Percentiles rank a stretch among this genome's conserved stretches.
These are phyloP conservation scores for Zasmidium cellare DNA, from an alignment of 2,329 filamentous ascomycete species.

Conservation along the genomic window DNA sequence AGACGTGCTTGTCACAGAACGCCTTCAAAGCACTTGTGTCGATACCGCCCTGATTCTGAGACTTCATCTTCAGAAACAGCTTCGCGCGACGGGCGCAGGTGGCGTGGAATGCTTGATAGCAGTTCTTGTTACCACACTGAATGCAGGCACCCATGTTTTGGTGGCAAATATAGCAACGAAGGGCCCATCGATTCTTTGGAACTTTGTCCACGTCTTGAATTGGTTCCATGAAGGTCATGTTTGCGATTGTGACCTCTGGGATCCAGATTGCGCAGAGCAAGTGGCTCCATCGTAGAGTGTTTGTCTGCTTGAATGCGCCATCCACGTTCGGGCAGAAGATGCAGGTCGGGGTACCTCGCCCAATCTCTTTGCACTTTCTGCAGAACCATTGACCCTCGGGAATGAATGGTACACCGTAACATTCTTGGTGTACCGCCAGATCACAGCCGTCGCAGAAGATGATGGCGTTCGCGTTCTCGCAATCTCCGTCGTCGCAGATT, in stretches of 20 bases:
- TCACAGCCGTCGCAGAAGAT: constrained; percentile 99
- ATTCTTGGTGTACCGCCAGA: constrained; percentile 95
- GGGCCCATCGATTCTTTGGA: constrained; percentile 83
- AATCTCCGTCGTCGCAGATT: constrained; percentile 98
- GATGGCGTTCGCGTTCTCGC: constrained; percentile 98
- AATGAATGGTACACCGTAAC: constrained; percentile 97
- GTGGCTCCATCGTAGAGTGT: constrained; percentile 94
- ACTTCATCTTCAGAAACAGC: constrained; percentile 95
- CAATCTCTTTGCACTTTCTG: constrained; percentile 93
- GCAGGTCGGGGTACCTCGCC: constrained; percentile 87
- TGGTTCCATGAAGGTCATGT: constrained; percentile 96
- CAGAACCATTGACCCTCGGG: constrained; percentile 98
- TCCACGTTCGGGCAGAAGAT: constrained; percentile 98
- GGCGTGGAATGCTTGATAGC: constrained; percentile 95
- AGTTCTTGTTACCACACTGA: constrained; percentile 96
- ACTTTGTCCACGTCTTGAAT: constrained; percentile 98
- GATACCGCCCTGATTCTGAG: constrained; percentile 75
- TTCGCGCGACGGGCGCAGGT: constrained; percentile 88
- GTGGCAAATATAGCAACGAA: constrained; percentile 90
- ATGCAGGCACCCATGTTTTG: constrained; percentile 98
- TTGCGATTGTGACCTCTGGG: constrained; percentile 91
- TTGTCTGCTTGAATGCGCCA: constrained; percentile 97
- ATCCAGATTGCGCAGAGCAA: constrained; percentile 98
- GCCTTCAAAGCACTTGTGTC: constrained; percentile 86
- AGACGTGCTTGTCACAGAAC: constrained; percentile 94